Conservation (phyloP, 164 flowering plant species). For the Stephania cephalantha region DNA sequence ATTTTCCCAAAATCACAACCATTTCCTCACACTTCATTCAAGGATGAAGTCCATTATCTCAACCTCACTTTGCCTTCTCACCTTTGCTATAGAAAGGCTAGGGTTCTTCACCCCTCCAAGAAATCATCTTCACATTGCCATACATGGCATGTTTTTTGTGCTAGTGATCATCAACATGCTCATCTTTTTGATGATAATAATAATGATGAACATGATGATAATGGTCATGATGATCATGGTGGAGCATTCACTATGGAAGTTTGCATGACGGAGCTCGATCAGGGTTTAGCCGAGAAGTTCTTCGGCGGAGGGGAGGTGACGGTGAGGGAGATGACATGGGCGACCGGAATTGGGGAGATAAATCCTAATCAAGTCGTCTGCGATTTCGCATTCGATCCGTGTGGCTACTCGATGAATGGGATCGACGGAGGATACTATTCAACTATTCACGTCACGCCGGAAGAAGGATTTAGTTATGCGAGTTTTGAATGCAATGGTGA, state of each 20-base stretch:
- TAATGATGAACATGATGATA: constrained; percentile 13
- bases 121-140: constrained; percentile 21
- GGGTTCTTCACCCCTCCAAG: constrained; percentile 65
- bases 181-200: neutral
- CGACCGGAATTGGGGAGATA: constrained; percentile 53
- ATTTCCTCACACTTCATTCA: constrained; percentile 71
- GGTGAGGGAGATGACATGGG: constrained; percentile 68
- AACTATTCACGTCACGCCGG: constrained; percentile 94
- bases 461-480: constrained; percentile 91
- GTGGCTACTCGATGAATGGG: constrained; percentile 99
- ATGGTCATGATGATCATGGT: constrained; percentile 19
- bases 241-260: constrained; percentile 59
- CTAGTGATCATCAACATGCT: constrained; percentile 24
- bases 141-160: constrained; percentile 86
- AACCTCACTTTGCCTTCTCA: constrained; percentile 43
- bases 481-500: constrained; percentile 72
- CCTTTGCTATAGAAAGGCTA: constrained; percentile 51
- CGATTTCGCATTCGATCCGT: constrained; percentile 88
- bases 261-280: constrained; percentile 92
- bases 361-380: constrained; percentile 48
- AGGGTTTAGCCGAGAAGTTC: constrained; percentile 45
- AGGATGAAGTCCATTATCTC: constrained; percentile 60
- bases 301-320: constrained; percentile 46
- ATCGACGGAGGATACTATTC: constrained; percentile 62
- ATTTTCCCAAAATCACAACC: constrained; percentile 82